A percentile compares a stretch with the other conserved stretches of the same genome.
Evolutionary conservation across 257 asterid genomes (phyloP).

Genomic region (Petunia axillaris): DNA sequence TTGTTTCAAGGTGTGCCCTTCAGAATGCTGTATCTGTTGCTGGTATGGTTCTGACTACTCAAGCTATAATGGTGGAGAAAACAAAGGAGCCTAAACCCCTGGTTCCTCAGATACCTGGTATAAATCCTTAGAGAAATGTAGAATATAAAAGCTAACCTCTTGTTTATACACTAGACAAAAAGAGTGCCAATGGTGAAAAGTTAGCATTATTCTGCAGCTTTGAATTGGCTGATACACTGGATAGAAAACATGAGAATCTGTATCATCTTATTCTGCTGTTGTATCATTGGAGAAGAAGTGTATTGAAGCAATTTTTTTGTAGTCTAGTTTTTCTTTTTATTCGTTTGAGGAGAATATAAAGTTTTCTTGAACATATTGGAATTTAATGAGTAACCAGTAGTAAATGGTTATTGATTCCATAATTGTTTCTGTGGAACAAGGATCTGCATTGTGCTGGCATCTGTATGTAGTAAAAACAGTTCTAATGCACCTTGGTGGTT

Average conservation of each 20-base stretch:
- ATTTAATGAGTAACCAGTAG: background rate
- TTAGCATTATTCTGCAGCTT: background rate
- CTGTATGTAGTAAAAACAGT: too few relatives aligned
- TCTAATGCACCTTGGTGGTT: too few relatives aligned
- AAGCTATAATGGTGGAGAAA: constrained; percentile 85
- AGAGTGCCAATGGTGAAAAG: background rate
- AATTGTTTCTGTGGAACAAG: too few relatives aligned
- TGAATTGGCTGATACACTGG: background rate
- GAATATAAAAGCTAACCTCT: background rate
- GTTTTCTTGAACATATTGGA: background rate
- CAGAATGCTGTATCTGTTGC: constrained; percentile 92
- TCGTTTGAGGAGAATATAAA: background rate
- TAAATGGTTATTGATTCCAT: too few relatives aligned
- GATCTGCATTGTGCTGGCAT: too few relatives aligned
- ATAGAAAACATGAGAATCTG: background rate
- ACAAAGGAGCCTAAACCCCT: constrained; percentile 62
- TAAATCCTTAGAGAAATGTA: constrained; percentile 48
- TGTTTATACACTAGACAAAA: background rate
- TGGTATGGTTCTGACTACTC: constrained; percentile 80
- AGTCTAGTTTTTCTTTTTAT: background rate
- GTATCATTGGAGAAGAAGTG: background rate
- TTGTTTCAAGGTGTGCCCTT: constrained; percentile 80
- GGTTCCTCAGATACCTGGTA: constrained; percentile 81
- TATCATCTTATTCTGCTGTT: background rate
- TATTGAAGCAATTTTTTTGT: background rate